Evolutionary conservation across 148 eudicot genomes (phyloP), one percentile per base, ranked within the genome.

Genomic region (Silene uniflora): DNA sequence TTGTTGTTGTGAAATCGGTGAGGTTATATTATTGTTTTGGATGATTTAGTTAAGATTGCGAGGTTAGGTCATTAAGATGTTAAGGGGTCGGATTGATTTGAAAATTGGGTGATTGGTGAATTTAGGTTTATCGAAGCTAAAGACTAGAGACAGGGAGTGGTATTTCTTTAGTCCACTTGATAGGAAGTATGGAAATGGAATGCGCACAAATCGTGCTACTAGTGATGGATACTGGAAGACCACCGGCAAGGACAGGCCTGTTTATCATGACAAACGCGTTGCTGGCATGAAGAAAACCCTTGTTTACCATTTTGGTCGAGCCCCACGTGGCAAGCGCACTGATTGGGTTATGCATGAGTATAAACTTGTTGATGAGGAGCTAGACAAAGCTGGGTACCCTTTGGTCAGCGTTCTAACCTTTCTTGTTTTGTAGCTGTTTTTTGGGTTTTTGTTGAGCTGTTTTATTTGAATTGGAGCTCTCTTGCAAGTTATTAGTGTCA

Each of bases 341-440:
- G 93, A 95, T 44, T 95, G 97, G 97, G 99, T 95, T 56, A 92
- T 95, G 99, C 99, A 92, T 62, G 99, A 95, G 79, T 95, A 95
- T 81, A 88, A 85, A 59, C 91, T 92, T 46, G 72, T 81, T 62
- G 97, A 92, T 67, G 85, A 90, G 75, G 85, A 80, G 76, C 81
- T 95, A 64, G 89, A 84, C 77, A 90, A 83, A 73, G 83, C 85
- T 68, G 91, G 90, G 25, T 59, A 81, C 78, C 44, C 56, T 66
- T 91, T 87, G 99, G 98, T 94, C 80, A 77, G 90, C 22, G 71
- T 44, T 5, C 46, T 2, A 10, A 4, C 10, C 12, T 25, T 4
- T 19, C 7, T 23, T 3, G 17, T 8, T 18, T 18, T 24, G 54
- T 17, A 49, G 25, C 19, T 32, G 22, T 18, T 22, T 32, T 32